Evolutionary conservation across 2,329 filamentous ascomycete genomes (phyloP), one percentile per base, ranked within the genome.

Genomic region (Penicillium sp.): DNA sequence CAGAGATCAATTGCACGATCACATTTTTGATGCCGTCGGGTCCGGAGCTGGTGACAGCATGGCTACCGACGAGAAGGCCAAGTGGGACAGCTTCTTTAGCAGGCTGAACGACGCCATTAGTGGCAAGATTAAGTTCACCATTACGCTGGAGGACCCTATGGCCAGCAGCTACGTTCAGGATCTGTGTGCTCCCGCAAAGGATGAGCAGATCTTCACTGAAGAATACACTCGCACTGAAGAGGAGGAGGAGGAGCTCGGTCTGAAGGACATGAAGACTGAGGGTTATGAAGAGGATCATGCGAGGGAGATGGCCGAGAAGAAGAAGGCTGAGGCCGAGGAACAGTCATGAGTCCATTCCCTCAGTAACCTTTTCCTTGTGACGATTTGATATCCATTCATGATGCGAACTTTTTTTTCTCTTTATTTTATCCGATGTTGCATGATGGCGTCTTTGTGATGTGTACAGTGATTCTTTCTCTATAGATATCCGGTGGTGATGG

Each of bases 111-210:
- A 80, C 8, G 94, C 94, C 30, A 94, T 96, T 67, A 81, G 81
- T 44, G 92, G 92, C 48, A 82, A 91, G 41, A 81, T 83, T 68
- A 83, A 87, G 59, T 99, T 96, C 69, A 90, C 86, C 5, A 79
- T 97, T 51, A 81, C 94, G 5, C 81, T 99, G 31, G 84, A 87
- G 56, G 94, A 99, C 69, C 94, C 94, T 0, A 77, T 97, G 57
- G 94, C 92, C 10, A 89, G 89, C 70, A 96, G 90, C 67, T 99
- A 95, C 68, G 88, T 99, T 41, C 94, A 99, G 76, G 90, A 92
- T 64, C 80, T 95, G 54, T 83, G 79, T 44, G 88, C 85, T 4
- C 85, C 90, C 22, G 87, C 91, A 60, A 87, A 88, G 2, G 94
- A 99, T 67, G 87, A 87, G 14, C 88, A 94, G 73, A 88, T 99